Percentiles rank a stretch among this genome's conserved stretches.
Conservation (phyloP, 164 flowering plant species). For the Nelumbo lutea region DNA sequence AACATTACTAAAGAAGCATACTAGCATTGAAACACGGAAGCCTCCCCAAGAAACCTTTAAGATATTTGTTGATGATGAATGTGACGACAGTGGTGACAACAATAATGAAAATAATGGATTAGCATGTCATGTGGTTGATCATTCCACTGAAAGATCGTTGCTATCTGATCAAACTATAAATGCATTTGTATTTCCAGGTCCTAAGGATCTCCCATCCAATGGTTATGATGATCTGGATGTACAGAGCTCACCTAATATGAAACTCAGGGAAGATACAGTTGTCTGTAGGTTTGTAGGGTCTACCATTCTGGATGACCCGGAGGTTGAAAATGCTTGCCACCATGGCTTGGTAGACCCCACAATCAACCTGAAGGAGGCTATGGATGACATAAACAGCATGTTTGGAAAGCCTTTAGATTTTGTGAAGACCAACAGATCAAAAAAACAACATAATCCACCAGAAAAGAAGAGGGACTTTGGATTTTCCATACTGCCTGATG, state of each 20-base stretch:
- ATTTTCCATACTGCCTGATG: slow-evolving; percentile 75
- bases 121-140: slow-evolving; percentile 10
- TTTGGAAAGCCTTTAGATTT: slow-evolving; percentile 92
- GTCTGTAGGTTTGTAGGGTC: slow-evolving; percentile 82
- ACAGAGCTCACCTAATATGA: slow-evolving; percentile 23
- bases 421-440: slow-evolving; percentile 50
- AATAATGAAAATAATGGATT: slow-evolving; percentile 15
- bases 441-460: slow-evolving; percentile 31
- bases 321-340: slow-evolving; percentile 88
- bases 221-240: slow-evolving; percentile 26
- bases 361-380: slow-evolving; percentile 88
- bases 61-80: slow-evolving; percentile 62
- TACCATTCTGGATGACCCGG: slow-evolving; percentile 64
- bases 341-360: slow-evolving; percentile 98
- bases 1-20: neutral
- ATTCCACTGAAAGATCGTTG: slow-evolving; percentile 16
- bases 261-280: slow-evolving; percentile 68
- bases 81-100: slow-evolving; percentile 13
- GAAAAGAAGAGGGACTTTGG: slow-evolving; percentile 29
- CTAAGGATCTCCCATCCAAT: slow-evolving; percentile 41
- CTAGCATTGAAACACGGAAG: slow-evolving; percentile 14
- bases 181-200: slow-evolving; percentile 44
- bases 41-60: slow-evolving; percentile 38
- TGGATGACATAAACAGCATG: slow-evolving; percentile 84
- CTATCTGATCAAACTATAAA: slow-evolving; percentile 17